phyloP scores from a whole-genome alignment of 2,329 filamentous ascomycete species.

The Neocucurbitaria cava region DNA sequence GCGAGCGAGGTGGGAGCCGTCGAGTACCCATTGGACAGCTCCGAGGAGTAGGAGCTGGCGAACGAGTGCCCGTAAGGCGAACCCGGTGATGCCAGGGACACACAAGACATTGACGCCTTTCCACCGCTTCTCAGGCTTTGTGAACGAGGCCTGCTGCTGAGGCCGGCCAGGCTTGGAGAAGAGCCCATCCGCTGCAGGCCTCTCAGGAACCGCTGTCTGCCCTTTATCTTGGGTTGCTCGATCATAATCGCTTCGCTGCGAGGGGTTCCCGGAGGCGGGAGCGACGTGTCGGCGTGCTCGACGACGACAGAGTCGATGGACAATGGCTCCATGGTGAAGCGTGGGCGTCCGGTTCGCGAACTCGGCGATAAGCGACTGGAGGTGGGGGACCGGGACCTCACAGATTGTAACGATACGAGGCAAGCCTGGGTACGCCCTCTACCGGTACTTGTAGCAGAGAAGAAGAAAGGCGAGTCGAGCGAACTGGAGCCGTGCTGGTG shows the following conservation, averaged over 20 bases:
- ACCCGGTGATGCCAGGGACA: constrained; percentile 63
- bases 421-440: constrained; percentile 4
- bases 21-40: constrained; percentile 63
- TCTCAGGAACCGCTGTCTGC: constrained; percentile 73
- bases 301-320: constrained; percentile 48
- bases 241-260: constrained; percentile 38
- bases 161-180: constrained; percentile 72
- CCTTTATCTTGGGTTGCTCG: constrained; percentile 65
- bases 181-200: constrained; percentile 83
- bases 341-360: constrained; percentile 6
- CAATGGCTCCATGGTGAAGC: constrained; percentile 42
- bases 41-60: constrained; percentile 62
- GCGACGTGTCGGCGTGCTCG: constrained; percentile 33
- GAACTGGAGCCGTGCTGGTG: constrained; percentile 24
- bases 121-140: constrained; percentile 69
- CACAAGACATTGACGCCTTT: constrained; percentile 70
- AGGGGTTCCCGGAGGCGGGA: constrained; percentile 20
- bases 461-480: constrained; percentile 9
- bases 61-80: constrained; percentile 61
- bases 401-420: constrained; percentile 5
- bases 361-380: constrained; percentile 9
- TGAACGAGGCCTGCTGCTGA: constrained; percentile 70
- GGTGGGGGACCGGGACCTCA: constrained; percentile 16
- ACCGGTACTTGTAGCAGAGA: constrained; percentile 1
- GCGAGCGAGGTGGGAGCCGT: constrained; percentile 63